Base-by-base conservation (phyloP, 805 yeast genomes). In the Wickerhamiella occidentalis region DNA sequence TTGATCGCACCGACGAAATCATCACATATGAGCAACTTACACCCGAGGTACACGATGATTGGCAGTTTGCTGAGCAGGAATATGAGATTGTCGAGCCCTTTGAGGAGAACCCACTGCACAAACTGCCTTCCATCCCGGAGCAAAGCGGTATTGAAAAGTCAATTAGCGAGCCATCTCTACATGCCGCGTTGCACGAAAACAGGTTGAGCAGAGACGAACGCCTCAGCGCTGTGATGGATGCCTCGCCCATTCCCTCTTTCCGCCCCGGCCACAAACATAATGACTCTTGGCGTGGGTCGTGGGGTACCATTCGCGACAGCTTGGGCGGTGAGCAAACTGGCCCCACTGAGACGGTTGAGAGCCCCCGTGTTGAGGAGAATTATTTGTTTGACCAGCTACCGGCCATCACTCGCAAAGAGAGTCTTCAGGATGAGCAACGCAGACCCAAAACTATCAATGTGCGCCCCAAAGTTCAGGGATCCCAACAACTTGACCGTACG, bases 351-450 rank as follows among this genome's bases (percentile, higher is more conserved):
- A 8, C 37, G 5, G 13, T 18, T 6, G 45, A 41, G 13, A 41
- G 45, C 22, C 42, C 42, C 11, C 42, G 12, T 3, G 18, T 45
- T 4, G 43, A 36, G 12, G 19, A 22, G 4, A 28, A 19, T 37
- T 19, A 36, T 7, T 19, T 45, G 37, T 37, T 48, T 13, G 51
- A 48, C 18, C 35, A 49, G n/a, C 36, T 50, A 35, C 53, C 55
- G 2, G 45, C 52, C 0, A 46, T 61, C 7, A 52, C 59, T 1
- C 60, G 67, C 9, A 61, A 64, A 42, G 67, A 63, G 50, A 58
- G 63, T 17, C 52, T 64, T 37, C 57, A 56, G 44, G 68, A 64
- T 15, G 56, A 57, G 9, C 63, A 64, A 52, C 49, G 66, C 4
- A 57, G 55, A 25, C 58, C 61, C 6, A 52, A 55, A 3, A 61